These are phyloP conservation scores for Yarrowia sp. DNA, from an alignment of 805 yeast genomes.

Conservation along the genomic window DNA sequence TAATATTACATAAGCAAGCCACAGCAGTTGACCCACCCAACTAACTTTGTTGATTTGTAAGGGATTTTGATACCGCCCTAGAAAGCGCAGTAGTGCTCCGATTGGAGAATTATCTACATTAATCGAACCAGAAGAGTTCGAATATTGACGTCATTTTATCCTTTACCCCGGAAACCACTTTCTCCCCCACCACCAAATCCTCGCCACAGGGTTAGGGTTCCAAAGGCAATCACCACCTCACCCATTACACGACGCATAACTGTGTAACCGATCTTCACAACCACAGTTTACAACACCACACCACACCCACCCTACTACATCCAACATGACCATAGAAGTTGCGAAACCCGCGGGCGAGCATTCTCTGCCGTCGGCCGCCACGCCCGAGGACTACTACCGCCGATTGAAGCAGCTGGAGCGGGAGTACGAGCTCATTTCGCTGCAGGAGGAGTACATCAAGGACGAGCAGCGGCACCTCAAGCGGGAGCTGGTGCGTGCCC, in stretches of 20 bases:
- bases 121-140: no score
- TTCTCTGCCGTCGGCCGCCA: background rate
- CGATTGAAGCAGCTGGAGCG: constrained; percentile 88
- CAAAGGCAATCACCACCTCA: constrained; percentile 14
- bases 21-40: no score
- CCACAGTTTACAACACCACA: background rate
- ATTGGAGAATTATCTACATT: no score
- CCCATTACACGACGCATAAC: background rate
- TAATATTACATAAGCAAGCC: no score
- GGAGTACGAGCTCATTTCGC: constrained; percentile 78
- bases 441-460: constrained; percentile 96
- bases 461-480: constrained; percentile 97
- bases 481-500: constrained; percentile 93
- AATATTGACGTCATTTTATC: no score
- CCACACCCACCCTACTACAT: background rate
- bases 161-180: background rate
- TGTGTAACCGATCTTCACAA: background rate
- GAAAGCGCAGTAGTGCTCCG: no score
- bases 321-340: constrained; percentile 27
- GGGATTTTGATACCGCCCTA: background rate
- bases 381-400: constrained; percentile 69
- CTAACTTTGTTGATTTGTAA: background rate
- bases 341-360: constrained; percentile 23
- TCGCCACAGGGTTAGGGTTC: constrained; percentile 23
- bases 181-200: background rate